These are phyloP conservation scores for Colletotrichum chlorophyti DNA, from an alignment of 2,329 filamentous ascomycete genomes.

Conservation along the genomic window DNA sequence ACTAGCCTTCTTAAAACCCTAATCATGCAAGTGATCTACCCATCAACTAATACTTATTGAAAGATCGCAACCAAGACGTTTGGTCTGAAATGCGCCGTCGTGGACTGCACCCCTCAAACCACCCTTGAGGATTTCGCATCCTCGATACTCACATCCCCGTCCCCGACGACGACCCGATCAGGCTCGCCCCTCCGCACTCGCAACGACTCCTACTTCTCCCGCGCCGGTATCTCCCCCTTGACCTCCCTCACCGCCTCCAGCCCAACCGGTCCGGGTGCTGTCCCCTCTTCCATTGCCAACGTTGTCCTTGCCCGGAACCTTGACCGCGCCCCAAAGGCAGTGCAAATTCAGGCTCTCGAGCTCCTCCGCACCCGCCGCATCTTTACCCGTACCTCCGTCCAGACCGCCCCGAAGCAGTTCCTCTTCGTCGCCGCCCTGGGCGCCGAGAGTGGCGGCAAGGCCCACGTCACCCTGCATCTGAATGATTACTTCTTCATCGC, in stretches of 20 bases:
- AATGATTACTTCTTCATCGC: constrained; percentile 90
- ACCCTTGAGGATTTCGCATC: constrained; percentile 83
- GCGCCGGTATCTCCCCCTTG: constrained; percentile 36
- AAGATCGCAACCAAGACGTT: constrained; percentile 76
- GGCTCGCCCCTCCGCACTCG: constrained; percentile 33
- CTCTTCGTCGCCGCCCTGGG: constrained; percentile 78
- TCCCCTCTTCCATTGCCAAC: constrained; percentile 69
- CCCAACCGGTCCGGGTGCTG: constrained; percentile 22
- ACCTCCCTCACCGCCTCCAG: constrained; percentile 33
- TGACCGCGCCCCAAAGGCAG: constrained; percentile 72
- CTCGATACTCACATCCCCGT: constrained; percentile 63
- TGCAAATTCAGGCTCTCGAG: constrained; percentile 83
- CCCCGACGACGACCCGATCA: constrained; percentile 35
- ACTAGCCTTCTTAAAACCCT: neutral
- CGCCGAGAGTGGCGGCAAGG: constrained; percentile 51
- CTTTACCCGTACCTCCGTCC: constrained; percentile 76
- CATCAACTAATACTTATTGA: too few relatives aligned
- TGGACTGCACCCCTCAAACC: constrained; percentile 76
- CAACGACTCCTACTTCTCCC: constrained; percentile 32
- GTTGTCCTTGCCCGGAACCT: constrained; percentile 84
- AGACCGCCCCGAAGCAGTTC: constrained; percentile 79
- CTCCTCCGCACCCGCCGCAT: constrained; percentile 82
- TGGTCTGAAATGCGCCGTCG: constrained; percentile 70
- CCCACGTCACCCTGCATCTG: constrained; percentile 62
- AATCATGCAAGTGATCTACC: neutral